A percentile compares a stretch with the other conserved stretches of the same genome.
Conservation (phyloP, 306 rosid genomes). For the Arachis hypogaea region DNA sequence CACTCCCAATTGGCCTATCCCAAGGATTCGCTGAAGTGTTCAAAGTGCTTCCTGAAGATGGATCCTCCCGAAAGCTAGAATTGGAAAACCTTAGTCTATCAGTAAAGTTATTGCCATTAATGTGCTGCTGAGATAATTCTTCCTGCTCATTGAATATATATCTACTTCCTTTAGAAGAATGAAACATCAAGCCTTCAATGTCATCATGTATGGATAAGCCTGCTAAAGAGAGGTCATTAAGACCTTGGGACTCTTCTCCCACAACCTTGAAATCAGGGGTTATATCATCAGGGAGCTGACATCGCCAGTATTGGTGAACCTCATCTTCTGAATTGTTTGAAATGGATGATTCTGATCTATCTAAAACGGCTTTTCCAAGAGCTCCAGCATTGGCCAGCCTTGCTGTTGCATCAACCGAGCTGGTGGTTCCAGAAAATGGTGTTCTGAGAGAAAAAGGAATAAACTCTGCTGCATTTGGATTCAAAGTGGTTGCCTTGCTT, state of each 20-base stretch:
- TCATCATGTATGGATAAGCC: constrained; percentile 71
- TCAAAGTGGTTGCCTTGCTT: constrained; percentile 61
- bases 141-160: constrained; percentile 54
- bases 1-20: constrained; percentile 63
- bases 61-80: constrained; percentile 59
- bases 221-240: constrained; percentile 57
- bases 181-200: constrained; percentile 48
- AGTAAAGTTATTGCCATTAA: constrained; percentile 53
- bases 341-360: constrained; percentile 69
- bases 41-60: constrained; percentile 52
- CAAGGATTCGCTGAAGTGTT: constrained; percentile 59
- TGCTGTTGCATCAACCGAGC: constrained; percentile 48
- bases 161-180: constrained; percentile 56
- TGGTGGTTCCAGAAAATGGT: constrained; percentile 56
- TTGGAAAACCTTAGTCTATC: constrained; percentile 56
- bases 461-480: constrained; percentile 89
- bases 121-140: constrained; percentile 43
- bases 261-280: constrained; percentile 80
- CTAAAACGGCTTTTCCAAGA: constrained; percentile 73
- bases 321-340: constrained; percentile 80
- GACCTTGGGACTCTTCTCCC: constrained; percentile 67
- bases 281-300: constrained; percentile 84
- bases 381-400: constrained; percentile 49
- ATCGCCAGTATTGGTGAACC: constrained; percentile 77
- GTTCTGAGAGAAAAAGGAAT: constrained; percentile 74